Evolutionary conservation across 148 eudicot species (phyloP), one percentile per base, ranked within the genome.

Genomic region (Rhododendron kiyosumense): DNA sequence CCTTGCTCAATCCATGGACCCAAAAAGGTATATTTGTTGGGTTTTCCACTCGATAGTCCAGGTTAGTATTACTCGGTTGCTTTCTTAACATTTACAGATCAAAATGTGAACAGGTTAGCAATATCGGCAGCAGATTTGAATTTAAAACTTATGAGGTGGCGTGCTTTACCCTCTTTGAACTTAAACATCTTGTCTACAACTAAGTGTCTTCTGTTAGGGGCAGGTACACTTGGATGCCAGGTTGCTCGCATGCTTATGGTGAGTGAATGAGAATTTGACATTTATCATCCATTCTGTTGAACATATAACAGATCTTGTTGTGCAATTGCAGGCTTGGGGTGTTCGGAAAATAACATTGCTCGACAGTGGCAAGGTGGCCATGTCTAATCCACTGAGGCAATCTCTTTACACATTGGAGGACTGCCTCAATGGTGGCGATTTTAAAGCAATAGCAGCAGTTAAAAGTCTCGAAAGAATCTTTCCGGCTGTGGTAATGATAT

Each of bases 241-340:
- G 99, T 96, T 88, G 98, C 99, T 88, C 97, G 97, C 57, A 93
- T 92, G 91, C 94, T 96, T 81, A 93, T 96, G 99, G 99, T 95
- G 89, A 89, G 93, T 85, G 38, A 41, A 69, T 57, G 51, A 79
- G 73, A 79, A 45, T 52, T 84, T 57, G 86, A 49, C 41, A 74
- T 49, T 41, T n/a, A 3, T 67, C 36, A 76, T 69, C 30, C n/a
- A 17, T 38, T 77, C n/a, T 48, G 11, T n/a, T 45, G 73, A 54
- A 8, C 48, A 22, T 24, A 36, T 65, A 49, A 57, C 81, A 6
- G 84, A 85, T 79, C 61, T 24, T 36, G 7, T 30, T n/a, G 24
- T 49, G 38, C 74, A 75, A 89, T 74, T 91, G 81, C 90, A 96
- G 98, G 99, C 97, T 84, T 96, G 99, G 99, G 99, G 99, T 85